A percentile compares a stretch with the other conserved stretches of the same genome.
Conservation (phyloP, 129 eudicot species). For the Gnaphalium uliginosum region DNA sequence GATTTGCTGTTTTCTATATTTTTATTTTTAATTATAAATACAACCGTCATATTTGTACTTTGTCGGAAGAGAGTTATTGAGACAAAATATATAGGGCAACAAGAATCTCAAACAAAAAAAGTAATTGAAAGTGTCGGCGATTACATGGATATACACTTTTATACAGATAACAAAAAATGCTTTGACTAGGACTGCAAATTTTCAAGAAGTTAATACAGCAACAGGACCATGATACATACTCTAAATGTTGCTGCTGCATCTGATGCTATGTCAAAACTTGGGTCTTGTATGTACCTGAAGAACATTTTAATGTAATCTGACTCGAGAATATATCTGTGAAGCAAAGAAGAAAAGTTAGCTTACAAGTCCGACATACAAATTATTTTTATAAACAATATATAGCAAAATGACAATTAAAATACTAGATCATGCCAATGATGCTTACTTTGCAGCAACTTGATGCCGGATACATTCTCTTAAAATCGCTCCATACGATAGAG, state of each 20-base stretch:
- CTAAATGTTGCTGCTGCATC: constrained; percentile 84
- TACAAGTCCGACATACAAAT: constrained; percentile 3
- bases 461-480: constrained; percentile 88
- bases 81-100: constrained; percentile 3
- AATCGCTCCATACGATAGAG: constrained; percentile 76
- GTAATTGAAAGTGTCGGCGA: not conserved
- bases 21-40: not conserved
- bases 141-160: not conserved
- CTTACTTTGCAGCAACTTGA: constrained; percentile 80
- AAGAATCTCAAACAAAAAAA: constrained; percentile 1
- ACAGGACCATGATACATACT: constrained; percentile 41
- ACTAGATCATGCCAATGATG: constrained; percentile 11
- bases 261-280: constrained; percentile 84
- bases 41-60: not conserved
- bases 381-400: not conserved
- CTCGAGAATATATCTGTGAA: constrained; percentile 66
- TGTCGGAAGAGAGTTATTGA: constrained; percentile 3
- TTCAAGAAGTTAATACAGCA: constrained; percentile 12
- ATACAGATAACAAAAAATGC: not conserved
- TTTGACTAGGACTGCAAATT: constrained; percentile 1
- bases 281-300: constrained; percentile 67
- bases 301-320: constrained; percentile 79
- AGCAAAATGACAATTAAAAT: not conserved
- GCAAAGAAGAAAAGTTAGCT: constrained; percentile 25
- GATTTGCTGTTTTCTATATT: too few relatives aligned